Evolutionary conservation across 108 stramenopile species (phyloP).

Genomic region (Cyclotella sp.): DNA sequence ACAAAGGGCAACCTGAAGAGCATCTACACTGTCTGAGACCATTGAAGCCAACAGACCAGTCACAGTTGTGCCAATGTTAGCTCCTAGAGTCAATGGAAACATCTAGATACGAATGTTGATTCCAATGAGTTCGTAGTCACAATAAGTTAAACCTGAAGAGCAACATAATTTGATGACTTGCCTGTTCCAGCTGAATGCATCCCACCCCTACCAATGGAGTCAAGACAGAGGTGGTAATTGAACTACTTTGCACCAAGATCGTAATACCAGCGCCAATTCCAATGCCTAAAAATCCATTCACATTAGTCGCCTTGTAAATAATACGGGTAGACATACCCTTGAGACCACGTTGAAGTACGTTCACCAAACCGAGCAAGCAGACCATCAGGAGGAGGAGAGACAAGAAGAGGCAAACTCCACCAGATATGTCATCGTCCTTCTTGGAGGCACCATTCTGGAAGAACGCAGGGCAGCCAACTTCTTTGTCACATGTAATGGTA

Average conservation of each 20-base stretch:
- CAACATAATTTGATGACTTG: too few species aligned
- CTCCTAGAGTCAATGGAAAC: conserved; percentile 88
- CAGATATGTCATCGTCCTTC: conserved; percentile 71
- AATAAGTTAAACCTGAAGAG: too few species aligned
- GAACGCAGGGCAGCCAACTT: conserved; percentile 74
- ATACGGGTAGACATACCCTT: conserved; percentile 78
- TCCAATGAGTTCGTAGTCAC: background rate
- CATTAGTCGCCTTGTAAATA: conserved; percentile 88
- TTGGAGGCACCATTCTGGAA: conserved; percentile 70
- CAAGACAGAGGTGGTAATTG: conserved; percentile 79
- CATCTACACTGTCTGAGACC: conserved; percentile 62
- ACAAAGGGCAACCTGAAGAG: conserved; percentile 76
- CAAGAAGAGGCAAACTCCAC: conserved; percentile 74
- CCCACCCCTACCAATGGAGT: conserved; percentile 88
- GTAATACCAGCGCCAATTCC: conserved; percentile 80
- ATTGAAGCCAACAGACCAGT: conserved; percentile 74
- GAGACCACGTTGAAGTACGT: conserved; percentile 76
- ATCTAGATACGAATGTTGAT: conserved; percentile 56
- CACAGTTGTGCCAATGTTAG: conserved; percentile 89
- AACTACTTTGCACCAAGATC: conserved; percentile 81
- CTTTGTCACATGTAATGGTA: conserved; percentile 70
- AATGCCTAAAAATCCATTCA: conserved; percentile 85
- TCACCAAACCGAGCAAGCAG: conserved; percentile 83
- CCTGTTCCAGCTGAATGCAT: conserved; percentile 61
- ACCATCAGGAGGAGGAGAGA: conserved; percentile 71